These are phyloP conservation scores for Epichloe aotearoae DNA, from an alignment of 2,329 filamentous ascomycete genomes.

Conservation along the genomic window DNA sequence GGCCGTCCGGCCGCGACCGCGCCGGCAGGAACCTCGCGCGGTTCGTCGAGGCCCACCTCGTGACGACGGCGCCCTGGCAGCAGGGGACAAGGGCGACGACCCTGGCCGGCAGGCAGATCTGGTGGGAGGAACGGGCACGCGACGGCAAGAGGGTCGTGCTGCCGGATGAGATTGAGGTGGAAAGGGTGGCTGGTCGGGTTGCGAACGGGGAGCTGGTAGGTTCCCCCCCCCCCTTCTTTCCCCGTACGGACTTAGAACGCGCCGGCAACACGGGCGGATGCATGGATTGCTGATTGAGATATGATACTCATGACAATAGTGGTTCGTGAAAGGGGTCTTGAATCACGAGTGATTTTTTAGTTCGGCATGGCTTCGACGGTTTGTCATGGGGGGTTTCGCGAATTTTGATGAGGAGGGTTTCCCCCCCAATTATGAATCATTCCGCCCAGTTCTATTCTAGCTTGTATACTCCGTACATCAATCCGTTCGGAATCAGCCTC, in stretches of 20 bases:
- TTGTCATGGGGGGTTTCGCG: no score
- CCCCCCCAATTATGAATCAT: no score
- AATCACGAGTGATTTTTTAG: slow-evolving; percentile 24
- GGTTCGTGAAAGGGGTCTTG: slow-evolving; percentile 49
- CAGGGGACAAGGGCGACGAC: slow-evolving; percentile 54
- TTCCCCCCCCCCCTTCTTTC: slow-evolving; percentile 1
- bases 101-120: slow-evolving; percentile 50
- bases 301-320: slow-evolving; percentile 22
- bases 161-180: slow-evolving; percentile 68
- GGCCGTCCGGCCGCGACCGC: slow-evolving; percentile 43
- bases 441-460: no score
- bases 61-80: slow-evolving; percentile 63
- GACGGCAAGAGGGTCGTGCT: slow-evolving; percentile 59
- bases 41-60: slow-evolving; percentile 79
- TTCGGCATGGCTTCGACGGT: no score
- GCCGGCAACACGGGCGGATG: no score
- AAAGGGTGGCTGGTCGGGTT: slow-evolving; percentile 59
- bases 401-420: no score
- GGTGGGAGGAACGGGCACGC: slow-evolving; percentile 62
- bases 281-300: no score
- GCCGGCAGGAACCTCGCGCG: slow-evolving; percentile 62
- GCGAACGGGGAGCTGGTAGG: slow-evolving; percentile 71
- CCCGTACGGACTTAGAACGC: no score
- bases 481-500: no score
- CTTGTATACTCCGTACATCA: no score